A percentile compares a stretch with the other conserved stretches of the same genome.
phyloP scores from a whole-genome alignment of 2,329 filamentous ascomycete genomes.

The Malbranchea cinnamomea region DNA sequence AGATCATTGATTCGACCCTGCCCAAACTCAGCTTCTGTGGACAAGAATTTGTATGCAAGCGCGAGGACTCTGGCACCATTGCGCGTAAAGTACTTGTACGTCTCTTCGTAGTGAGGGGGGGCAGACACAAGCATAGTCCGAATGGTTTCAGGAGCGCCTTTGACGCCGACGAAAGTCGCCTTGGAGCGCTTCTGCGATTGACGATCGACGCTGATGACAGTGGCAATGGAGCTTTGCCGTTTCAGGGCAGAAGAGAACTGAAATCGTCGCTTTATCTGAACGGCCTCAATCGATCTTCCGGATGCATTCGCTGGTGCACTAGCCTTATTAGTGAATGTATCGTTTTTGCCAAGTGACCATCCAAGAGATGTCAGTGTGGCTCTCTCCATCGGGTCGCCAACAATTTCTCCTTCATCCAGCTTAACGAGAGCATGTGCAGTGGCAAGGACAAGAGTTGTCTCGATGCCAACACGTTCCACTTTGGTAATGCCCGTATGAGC shows the following conservation, averaged over 20 bases:
- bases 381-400: conserved; percentile 98
- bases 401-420: conserved; percentile 89
- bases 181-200: conserved; percentile 61
- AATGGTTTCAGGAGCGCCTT: conserved; percentile 95
- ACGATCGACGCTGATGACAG: conserved; percentile 56
- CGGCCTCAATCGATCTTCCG: conserved; percentile 46
- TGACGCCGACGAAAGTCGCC: conserved; percentile 86
- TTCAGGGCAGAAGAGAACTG: conserved; percentile 96
- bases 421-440: conserved; percentile 93
- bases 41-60: conserved; percentile 84
- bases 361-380: conserved; percentile 79
- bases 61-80: conserved; percentile 90
- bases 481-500: conserved; percentile 66
- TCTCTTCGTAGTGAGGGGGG: conserved; percentile 87
- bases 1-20: conserved; percentile 80
- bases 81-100: conserved; percentile 93
- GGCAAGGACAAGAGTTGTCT: conserved; percentile 84
- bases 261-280: conserved; percentile 92
- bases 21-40: conserved; percentile 65
- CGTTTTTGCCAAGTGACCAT: conserved; percentile 84
- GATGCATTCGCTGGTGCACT: conserved; percentile 26
- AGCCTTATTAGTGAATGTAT: conserved; percentile 58
- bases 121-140: conserved; percentile 76
- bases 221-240: conserved; percentile 86
- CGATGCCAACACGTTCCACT: conserved; percentile 54